Evolutionary conservation across 257 asterid species (phyloP), one percentile per base, ranked within the genome.

Genomic region (Marsdenia floribunda): DNA sequence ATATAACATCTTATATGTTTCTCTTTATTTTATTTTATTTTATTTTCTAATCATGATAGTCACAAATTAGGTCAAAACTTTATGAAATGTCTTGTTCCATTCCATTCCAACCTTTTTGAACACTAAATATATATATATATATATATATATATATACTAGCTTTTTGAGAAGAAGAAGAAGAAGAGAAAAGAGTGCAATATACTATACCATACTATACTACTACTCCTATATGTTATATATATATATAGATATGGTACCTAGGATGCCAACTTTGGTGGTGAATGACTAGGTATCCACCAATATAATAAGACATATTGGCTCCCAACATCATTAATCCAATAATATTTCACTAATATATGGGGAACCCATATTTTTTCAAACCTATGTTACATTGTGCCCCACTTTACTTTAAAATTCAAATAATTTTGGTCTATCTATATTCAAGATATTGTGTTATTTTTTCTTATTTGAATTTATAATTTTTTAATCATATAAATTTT

Each of bases 181-280:
- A 38, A 19, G 9, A 49, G 1, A 3, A 38, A 65, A 65, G 29
- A 19, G 9, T 16, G 70, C 70, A 54, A 11, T 5, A 54, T 54
- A 5, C 53, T 49, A 47, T 47, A 3, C 52, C 2, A 7, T 47
- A 47, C 11, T 47, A 49, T 9, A 9, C 53, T 49, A 49, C 53
- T 49, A 49, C 9, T 7, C 5, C 26, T 44, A 44, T 44, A 44
- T 44, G 10, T 44, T 38, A 38, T 38, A 38, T 3, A 38, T 38
- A 5, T 38, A 38, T 38, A 38, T 38, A 38, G 4, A 38, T 3
- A 38, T 44, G 49, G 11, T 64, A 69, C 87, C 75, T 85, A 72
- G 83, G 85, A 82, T 85, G 80, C 88, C 75, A 78, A 75, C 63
- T 67, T 74, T 55, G 82, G 61, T 82, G 82, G 73, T 68, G 70